Percentiles rank a stretch among this genome's conserved stretches.
Evolutionary conservation across 495 filamentous ascomycete species (phyloP).

Genomic region (Hypoxylon fragiforme): DNA sequence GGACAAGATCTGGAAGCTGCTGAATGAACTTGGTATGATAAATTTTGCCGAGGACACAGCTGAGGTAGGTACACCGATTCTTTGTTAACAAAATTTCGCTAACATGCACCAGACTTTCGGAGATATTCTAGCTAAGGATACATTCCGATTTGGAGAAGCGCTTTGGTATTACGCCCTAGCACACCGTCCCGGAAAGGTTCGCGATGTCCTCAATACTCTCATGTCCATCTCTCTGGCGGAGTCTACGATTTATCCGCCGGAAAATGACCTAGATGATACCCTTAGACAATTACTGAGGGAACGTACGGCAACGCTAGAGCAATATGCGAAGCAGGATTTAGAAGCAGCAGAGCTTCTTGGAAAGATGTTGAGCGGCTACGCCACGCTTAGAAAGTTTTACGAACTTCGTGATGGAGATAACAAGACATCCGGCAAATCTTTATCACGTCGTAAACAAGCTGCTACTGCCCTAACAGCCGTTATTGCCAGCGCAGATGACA

Average conservation of each 20-base stretch:
- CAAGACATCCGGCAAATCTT: conserved; percentile 34
- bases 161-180: conserved; percentile 86
- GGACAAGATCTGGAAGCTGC: conserved; percentile 72
- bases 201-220: conserved; percentile 79
- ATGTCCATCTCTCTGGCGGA: conserved; percentile 84
- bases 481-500: conserved; percentile 80
- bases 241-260: conserved; percentile 74
- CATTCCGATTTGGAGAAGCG: conserved; percentile 75
- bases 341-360: conserved; percentile 80
- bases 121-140: conserved; percentile 64
- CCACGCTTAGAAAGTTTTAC: conserved; percentile 84
- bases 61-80: conserved; percentile 62
- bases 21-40: conserved; percentile 69
- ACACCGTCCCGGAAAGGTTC: conserved; percentile 71
- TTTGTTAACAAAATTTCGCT: conserved; percentile 24
- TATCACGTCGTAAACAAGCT: conserved; percentile 64
- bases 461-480: conserved; percentile 73
- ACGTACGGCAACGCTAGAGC: conserved; percentile 65
- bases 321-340: conserved; percentile 66
- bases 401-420: conserved; percentile 72
- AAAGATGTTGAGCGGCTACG: conserved; percentile 85
- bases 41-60: conserved; percentile 71
- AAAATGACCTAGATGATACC: conserved; percentile 66
- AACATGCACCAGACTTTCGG: conserved; percentile 68
- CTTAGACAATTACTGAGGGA: conserved; percentile 67